These are phyloP conservation scores for Aspergillus campestris DNA, from an alignment of 495 filamentous ascomycete species.

Conservation along the genomic window DNA sequence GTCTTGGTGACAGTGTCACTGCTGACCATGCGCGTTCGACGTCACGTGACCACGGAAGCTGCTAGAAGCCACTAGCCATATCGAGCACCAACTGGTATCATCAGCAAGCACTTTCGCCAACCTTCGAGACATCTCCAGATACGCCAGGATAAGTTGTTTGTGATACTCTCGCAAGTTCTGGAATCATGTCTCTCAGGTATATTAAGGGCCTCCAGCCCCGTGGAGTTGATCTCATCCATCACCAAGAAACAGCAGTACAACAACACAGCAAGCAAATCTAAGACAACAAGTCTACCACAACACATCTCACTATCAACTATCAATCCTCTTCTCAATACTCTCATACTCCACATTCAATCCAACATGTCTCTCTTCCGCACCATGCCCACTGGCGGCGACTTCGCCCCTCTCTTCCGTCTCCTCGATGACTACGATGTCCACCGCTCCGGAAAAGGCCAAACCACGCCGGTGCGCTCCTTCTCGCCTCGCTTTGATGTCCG, in stretches of 20 bases:
- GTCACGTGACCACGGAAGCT: constrained; percentile 15
- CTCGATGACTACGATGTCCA: constrained; percentile 39
- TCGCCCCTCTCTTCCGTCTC: constrained; percentile 38
- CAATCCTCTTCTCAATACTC: not conserved
- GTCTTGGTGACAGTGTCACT: not conserved
- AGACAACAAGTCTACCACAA: constrained; percentile 1
- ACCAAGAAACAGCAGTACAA: constrained; percentile 4
- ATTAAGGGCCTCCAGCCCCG: constrained; percentile 8
- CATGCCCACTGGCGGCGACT: constrained; percentile 26
- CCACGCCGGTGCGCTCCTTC: constrained; percentile 40
- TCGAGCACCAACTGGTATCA: constrained; percentile 9
- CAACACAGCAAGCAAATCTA: not conserved
- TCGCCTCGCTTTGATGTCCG: constrained; percentile 74
- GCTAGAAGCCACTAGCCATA: constrained; percentile 1
- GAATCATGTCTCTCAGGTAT: constrained; percentile 4
- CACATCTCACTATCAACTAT: not conserved
- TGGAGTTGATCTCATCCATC: constrained; percentile 3
- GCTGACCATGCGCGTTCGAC: not conserved
- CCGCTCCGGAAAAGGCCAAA: constrained; percentile 18
- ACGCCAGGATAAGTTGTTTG: not conserved
- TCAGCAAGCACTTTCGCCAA: not conserved
- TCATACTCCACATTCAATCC: constrained; percentile 3
- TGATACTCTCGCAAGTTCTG: constrained; percentile 2
- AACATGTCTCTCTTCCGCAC: constrained; percentile 35
- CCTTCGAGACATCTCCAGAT: too few relatives aligned